phyloP scores from a whole-genome alignment of 2,329 filamentous ascomycete species.

The Trichophyton rubrum region DNA sequence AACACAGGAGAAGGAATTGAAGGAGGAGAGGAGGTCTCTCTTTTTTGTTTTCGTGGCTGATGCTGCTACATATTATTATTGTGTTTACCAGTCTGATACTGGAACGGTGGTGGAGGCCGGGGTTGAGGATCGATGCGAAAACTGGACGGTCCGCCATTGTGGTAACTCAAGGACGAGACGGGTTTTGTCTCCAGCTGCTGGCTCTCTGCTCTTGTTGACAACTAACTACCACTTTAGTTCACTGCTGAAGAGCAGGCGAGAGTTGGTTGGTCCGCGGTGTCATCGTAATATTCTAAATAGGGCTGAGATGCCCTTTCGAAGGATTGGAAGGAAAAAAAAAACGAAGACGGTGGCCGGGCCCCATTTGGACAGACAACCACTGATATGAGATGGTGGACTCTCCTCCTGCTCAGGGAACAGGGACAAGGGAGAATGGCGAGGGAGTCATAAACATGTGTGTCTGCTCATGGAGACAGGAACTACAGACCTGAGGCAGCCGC shows the following conservation, averaged over 20 bases:
- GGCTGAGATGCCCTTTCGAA: background rate
- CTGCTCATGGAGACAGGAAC: too few relatives aligned
- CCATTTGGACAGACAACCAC: background rate
- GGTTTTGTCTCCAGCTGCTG: background rate
- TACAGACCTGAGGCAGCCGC: background rate
- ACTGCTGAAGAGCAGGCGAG: too few relatives aligned
- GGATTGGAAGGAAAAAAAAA: background rate
- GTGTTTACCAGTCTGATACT: too few relatives aligned
- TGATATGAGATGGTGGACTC: background rate
- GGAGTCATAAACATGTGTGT: background rate
- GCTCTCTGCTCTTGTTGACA: background rate
- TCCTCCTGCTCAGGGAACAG: background rate
- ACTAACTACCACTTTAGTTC: background rate
- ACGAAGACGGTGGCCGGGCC: background rate
- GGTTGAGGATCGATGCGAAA: background rate
- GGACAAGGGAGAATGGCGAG: background rate
- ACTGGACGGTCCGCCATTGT: background rate
- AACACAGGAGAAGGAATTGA: background rate
- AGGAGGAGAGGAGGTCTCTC: background rate
- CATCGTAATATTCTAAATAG: conserved; percentile 1
- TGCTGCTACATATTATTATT: background rate
- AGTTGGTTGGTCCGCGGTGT: background rate
- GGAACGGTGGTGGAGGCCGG: too few relatives aligned
- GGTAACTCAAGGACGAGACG: too few relatives aligned
- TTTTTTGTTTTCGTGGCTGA: background rate